Evolutionary conservation across 1,284 basidiomycete genomes (phyloP), one percentile per base, ranked within the genome.

Genomic region (Mycosarcoma maydis): DNA sequence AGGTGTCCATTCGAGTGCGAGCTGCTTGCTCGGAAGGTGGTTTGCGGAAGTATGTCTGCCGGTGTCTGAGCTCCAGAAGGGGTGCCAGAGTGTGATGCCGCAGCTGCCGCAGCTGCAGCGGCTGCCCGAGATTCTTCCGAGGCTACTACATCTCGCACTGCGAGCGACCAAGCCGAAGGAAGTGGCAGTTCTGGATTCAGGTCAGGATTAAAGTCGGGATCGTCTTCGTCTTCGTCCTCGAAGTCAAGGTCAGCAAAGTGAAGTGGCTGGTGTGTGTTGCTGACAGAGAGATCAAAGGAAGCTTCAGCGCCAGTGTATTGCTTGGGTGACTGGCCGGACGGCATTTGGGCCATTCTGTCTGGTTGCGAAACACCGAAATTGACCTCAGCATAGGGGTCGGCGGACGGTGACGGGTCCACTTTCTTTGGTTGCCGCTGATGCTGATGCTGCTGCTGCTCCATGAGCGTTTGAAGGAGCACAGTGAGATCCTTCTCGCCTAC

Each of bases 171-270:
- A 14, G 75, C 75, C 3, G 70, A 61, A 9, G 68, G 56, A 20
- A 71, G 45, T 14, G 73, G 73, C 36, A 72, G 56, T 22, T 71
- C 55, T 6, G 68, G 62, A 22, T 71, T 71, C 20, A 71, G 39
- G 30, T 71, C 62, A 14, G 68, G 68, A 20, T 71, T 71, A 47
- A 74, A 74, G 46, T 74, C 72, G 1, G 72, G 72, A 48, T 76
- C 75, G 41, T 76, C 75, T 27, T 55, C 62, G 23, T 76, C 75
- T 38, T 76, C 75, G 6, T 76, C 74, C 26, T 76, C 75, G 32
- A 75, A 71, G 30, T 60, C 59, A 4, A 74, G 64, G 32, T 75
- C 69, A 20, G 70, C 70, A 49, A 76, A 75, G 23, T 62, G 34
- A 19, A 71, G 46, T 26, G 62, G 36, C 17, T 46, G 48, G 16